Evolutionary conservation across 108 stramenopile species (phyloP).

Genomic region (Nitzschia sp.): DNA sequence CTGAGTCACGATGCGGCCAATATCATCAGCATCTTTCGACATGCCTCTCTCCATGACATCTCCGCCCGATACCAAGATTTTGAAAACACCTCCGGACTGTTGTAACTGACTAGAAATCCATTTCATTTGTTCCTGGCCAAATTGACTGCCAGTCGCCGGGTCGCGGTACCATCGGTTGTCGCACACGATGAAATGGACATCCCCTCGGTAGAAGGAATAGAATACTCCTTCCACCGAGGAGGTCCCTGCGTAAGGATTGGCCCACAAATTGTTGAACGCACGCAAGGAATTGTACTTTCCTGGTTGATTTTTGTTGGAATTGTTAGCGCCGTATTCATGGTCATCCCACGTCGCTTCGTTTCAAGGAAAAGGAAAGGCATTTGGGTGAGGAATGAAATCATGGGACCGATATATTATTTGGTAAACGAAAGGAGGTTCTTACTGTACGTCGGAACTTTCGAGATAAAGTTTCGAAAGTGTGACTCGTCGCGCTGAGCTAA

Average conservation of each 20-base stretch:
- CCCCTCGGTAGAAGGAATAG: conserved; percentile 24
- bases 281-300: conserved; percentile 22
- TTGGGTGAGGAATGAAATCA: too few relatives aligned
- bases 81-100: conserved; percentile 21
- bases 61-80: conserved; percentile 27
- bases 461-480: conserved; percentile 24
- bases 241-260: conserved; percentile 17
- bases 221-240: conserved; percentile 2
- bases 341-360: conserved; percentile 34
- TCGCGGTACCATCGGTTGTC: conserved; percentile 34
- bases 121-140: conserved; percentile 21
- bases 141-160: background rate
- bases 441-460: conserved; percentile 26
- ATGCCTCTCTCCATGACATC: conserved; percentile 22
- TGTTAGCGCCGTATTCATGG: conserved; percentile 32
- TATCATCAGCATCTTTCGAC: conserved; percentile 7
- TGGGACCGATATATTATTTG: too few relatives aligned
- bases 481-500: conserved; percentile 25
- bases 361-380: too few relatives aligned
- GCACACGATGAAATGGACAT: conserved; percentile 31
- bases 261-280: conserved; percentile 24
- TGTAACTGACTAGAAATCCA: conserved; percentile 16
- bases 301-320: conserved; percentile 19
- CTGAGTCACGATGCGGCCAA: conserved; percentile 11
- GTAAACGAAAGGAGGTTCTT: too few relatives aligned